These are phyloP conservation scores for Nicotiana undulata DNA, from an alignment of 257 asterid species.

Conservation along the genomic window DNA sequence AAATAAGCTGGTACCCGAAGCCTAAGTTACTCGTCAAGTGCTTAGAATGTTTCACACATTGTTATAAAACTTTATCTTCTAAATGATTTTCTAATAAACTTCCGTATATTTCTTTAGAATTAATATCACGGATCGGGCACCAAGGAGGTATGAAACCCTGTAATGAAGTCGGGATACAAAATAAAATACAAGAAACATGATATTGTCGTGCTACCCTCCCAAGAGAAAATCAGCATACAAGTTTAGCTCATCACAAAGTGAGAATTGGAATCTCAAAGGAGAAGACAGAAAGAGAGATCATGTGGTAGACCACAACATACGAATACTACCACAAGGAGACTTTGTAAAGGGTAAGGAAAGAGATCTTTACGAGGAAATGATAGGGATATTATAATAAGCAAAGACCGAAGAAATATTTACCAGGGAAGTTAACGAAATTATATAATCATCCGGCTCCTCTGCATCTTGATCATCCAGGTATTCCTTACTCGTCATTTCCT, in stretches of 20 bases:
- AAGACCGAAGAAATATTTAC: constrained; percentile 27
- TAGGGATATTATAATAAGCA: constrained; percentile 4
- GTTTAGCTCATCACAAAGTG: background rate
- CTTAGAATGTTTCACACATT: background rate
- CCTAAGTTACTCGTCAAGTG: background rate
- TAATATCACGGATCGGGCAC: background rate
- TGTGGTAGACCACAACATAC: background rate
- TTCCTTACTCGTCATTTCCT: constrained; percentile 88
- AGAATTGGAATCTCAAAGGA: background rate
- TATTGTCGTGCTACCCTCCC: background rate
- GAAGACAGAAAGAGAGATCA: background rate
- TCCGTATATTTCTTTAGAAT: background rate
- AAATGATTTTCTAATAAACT: background rate
- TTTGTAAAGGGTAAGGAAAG: background rate
- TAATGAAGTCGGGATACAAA: background rate
- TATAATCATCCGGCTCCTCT: constrained; percentile 98
- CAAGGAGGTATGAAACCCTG: background rate
- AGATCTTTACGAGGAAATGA: constrained; percentile 7
- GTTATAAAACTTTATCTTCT: background rate
- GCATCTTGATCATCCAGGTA: constrained; percentile 97
- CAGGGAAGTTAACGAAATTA: constrained; percentile 87
- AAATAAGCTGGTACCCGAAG: background rate
- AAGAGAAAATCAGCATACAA: background rate
- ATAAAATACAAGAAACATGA: background rate
- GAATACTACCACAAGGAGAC: background rate